Base-by-base conservation (phyloP, 2,329 filamentous ascomycete genomes). In the Nigrograna mackinnonii region DNA sequence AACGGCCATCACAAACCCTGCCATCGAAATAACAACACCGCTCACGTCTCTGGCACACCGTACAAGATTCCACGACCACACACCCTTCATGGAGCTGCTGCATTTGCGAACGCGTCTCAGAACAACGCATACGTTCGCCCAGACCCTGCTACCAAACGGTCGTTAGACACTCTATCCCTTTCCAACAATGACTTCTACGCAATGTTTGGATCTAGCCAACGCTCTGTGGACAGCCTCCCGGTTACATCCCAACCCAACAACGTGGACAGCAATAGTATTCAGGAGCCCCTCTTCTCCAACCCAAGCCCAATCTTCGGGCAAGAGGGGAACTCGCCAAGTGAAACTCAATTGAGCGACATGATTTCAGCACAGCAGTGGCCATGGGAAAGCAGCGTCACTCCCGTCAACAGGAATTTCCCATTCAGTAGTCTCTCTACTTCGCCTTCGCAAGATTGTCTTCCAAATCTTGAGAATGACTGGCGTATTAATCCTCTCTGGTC, bases 1-100 rank as follows among this genome's bases (percentile, higher is more conserved):
- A 83, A 84, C 57, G 82, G 82, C 44, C 81, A 84, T 54, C 81
- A 84, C 68, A 83, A 83, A 68, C 82, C 82, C 9, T 79, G 77
- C 37, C 82, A 85, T 58, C 80, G 82, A 52, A 80, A 82, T 67
- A 84, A 85, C 66, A 79, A 83, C 62, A 76, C 79, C 50, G 80
- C 80, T 45, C 82, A 84, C 57, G 79, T 83, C 46, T 81, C 77
- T 42, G 81, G 81, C 44, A 69, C 79, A 52, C 83, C 83, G 1
- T 86, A 86, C 67, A 81, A 80, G 57, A 79, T 85, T 50, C 79
- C 80, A 17, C 64, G 65, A 14, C 65, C 65, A n/a, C 66, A 69
- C 38, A 64, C 66, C 28, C 52, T 66, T 7, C 67, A 69, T 41
- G 64, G 64, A 22, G 54, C 55, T 22, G 43, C 57, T 4, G 57